Percentiles rank a stretch among this genome's conserved stretches.
These are phyloP conservation scores for Fusarium sp. DNA, from an alignment of 2,329 filamentous ascomycete species.

Conservation along the genomic window DNA sequence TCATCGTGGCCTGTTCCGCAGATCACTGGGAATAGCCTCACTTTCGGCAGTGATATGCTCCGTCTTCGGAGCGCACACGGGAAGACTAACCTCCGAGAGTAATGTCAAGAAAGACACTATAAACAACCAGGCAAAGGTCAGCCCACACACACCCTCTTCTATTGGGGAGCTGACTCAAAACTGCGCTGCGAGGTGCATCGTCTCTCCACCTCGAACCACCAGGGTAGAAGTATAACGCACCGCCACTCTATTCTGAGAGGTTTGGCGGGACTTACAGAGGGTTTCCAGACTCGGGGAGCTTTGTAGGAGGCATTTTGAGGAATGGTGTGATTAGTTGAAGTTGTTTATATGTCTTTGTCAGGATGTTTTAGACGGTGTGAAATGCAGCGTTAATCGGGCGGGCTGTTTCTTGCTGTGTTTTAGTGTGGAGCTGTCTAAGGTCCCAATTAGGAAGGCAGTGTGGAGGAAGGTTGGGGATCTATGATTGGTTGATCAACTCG, in stretches of 20 bases:
- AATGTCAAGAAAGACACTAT: slow-evolving; percentile 78
- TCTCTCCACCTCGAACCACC: slow-evolving; percentile 32
- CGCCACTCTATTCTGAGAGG: slow-evolving; percentile 12
- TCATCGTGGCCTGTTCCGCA: neutral
- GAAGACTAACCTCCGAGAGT: slow-evolving; percentile 73
- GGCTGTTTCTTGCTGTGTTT: slow-evolving; percentile 14
- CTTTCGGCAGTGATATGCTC: slow-evolving; percentile 3
- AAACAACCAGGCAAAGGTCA: slow-evolving; percentile 31
- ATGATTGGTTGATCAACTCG: slow-evolving; percentile 11
- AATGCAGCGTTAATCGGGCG: neutral
- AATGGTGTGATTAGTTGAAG: neutral
- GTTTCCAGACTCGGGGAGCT: slow-evolving; percentile 58
- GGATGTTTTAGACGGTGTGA: slow-evolving; percentile 4
- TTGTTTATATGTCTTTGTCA: slow-evolving; percentile 1
- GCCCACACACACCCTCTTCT: slow-evolving; percentile 30
- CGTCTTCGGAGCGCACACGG: slow-evolving; percentile 15
- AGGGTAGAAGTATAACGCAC: slow-evolving; percentile 22
- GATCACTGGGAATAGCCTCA: slow-evolving; percentile 33
- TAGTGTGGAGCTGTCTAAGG: slow-evolving; percentile 19
- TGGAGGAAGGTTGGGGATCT: slow-evolving; percentile 9
- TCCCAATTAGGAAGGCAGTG: slow-evolving; percentile 11
- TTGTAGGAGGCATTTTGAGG: slow-evolving; percentile 54
- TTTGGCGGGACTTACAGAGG: slow-evolving; percentile 53
- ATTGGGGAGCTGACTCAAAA: slow-evolving; percentile 30
- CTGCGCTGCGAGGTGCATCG: slow-evolving; percentile 6